phyloP scores from a whole-genome alignment of 495 filamentous ascomycete species.

The Penicillium riverlandense region DNA sequence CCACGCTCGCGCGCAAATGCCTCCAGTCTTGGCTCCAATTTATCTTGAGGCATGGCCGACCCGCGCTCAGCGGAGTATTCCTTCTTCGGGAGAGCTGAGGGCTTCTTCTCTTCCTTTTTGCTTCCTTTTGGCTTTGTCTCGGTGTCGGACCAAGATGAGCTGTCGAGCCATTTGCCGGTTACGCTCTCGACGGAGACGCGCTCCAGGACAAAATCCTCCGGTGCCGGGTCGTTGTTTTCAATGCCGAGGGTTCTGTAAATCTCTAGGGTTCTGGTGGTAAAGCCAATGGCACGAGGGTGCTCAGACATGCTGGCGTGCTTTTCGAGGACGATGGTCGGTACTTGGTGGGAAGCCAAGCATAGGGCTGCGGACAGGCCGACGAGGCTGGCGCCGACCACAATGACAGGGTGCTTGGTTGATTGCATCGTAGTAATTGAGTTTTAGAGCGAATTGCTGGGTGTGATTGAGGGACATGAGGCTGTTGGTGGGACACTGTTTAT shows the following conservation, averaged over 20 bases:
- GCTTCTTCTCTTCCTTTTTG: not conserved
- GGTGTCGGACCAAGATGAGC: conserved; percentile 19
- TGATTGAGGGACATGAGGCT: not conserved
- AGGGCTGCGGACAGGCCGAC: conserved; percentile 26
- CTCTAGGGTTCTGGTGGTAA: conserved; percentile 29
- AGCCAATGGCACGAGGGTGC: conserved; percentile 27
- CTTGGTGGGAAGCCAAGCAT: conserved; percentile 13
- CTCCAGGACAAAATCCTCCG: conserved; percentile 14
- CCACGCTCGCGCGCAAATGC: conserved; percentile 18
- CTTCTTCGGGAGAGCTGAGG: conserved; percentile 1
- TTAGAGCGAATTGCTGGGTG: not conserved
- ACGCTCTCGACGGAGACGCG: conserved; percentile 21
- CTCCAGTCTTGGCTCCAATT: conserved; percentile 19
- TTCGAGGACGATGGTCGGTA: conserved; percentile 24
- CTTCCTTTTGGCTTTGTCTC: conserved; percentile 1
- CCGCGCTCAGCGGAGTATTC: conserved; percentile 12
- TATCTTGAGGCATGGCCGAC: conserved; percentile 22
- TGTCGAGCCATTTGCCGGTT: conserved; percentile 19
- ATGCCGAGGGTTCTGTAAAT: conserved; percentile 21
- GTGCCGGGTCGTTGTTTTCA: conserved; percentile 16
- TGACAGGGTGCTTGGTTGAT: conserved; percentile 7
- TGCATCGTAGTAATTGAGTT: not conserved
- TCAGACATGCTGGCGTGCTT: conserved; percentile 16
- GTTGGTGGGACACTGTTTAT: not conserved
- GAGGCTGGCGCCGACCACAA: conserved; percentile 25